These are phyloP conservation scores for Penicillium paradoxum DNA, from an alignment of 495 filamentous ascomycete genomes.

Conservation along the genomic window DNA sequence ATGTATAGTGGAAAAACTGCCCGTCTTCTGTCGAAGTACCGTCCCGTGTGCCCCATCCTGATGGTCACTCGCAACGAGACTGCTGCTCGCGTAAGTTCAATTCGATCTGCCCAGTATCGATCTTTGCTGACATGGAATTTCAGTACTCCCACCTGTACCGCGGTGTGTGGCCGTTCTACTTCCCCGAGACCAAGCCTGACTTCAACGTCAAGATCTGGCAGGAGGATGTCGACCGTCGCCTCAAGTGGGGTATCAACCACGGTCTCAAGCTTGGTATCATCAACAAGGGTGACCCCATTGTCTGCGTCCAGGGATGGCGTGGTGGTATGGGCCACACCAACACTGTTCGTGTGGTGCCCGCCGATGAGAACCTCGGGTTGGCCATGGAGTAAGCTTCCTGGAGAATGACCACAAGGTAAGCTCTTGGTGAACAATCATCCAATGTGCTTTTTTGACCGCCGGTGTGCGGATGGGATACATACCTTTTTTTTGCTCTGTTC, in stretches of 20 bases:
- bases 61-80: constrained; percentile 88
- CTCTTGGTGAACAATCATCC: constrained; percentile 8
- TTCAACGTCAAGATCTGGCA: constrained; percentile 89
- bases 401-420: constrained; percentile 12
- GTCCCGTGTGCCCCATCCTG: constrained; percentile 96
- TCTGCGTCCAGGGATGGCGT: constrained; percentile 97
- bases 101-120: background rate
- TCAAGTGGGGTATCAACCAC: constrained; percentile 87
- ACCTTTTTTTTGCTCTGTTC: constrained; percentile 16
- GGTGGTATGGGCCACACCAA: constrained; percentile 98
- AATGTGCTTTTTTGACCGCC: constrained; percentile 15
- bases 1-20: constrained; percentile 73
- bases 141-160: constrained; percentile 92
- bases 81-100: constrained; percentile 61
- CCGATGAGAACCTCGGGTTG: constrained; percentile 58
- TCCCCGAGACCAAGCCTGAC: constrained; percentile 88
- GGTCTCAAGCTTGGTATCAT: constrained; percentile 82
- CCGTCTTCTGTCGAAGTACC: constrained; percentile 94
- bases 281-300: constrained; percentile 73
- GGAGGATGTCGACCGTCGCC: constrained; percentile 93
- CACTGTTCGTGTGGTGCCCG: constrained; percentile 71
- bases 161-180: constrained; percentile 95
- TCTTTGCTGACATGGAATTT: constrained; percentile 12
- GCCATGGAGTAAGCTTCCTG: constrained; percentile 30
- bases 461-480: constrained; percentile 28